A percentile compares a stretch with the other conserved stretches of the same genome.
phyloP scores from a whole-genome alignment of 2,329 filamentous ascomycete genomes.

The Calonectria crousiana region DNA sequence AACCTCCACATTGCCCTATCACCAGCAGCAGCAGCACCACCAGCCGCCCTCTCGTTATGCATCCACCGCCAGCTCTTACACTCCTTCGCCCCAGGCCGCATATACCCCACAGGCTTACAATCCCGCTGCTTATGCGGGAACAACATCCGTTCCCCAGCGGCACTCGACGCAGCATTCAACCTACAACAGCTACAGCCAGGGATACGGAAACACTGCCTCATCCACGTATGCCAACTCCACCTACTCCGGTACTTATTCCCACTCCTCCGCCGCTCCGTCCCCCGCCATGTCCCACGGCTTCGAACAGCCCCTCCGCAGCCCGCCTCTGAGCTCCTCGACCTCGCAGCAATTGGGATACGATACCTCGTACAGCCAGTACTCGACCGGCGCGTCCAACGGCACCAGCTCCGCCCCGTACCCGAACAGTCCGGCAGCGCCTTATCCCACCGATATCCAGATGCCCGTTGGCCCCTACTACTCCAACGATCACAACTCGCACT shows the following conservation, averaged over 20 bases:
- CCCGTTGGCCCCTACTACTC: conserved; percentile 65
- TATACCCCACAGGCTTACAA: conserved; percentile 70
- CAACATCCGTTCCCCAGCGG: conserved; percentile 59
- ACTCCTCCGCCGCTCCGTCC: conserved; percentile 40
- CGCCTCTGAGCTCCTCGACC: conserved; percentile 45
- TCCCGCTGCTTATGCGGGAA: conserved; percentile 68
- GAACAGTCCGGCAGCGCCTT: conserved; percentile 59
- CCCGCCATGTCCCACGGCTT: conserved; percentile 52
- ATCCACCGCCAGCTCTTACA: conserved; percentile 52
- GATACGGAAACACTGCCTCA: conserved; percentile 53
- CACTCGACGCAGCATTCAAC: conserved; percentile 63
- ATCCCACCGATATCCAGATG: conserved; percentile 65
- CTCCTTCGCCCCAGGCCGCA: conserved; percentile 54
- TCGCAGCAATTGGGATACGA: conserved; percentile 52
- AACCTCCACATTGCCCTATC: conserved; percentile 63
- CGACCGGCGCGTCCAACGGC: conserved; percentile 55
- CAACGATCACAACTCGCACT: conserved; percentile 60
- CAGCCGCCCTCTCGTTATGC: conserved; percentile 54
- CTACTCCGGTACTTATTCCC: conserved; percentile 48
- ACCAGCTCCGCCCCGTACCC: conserved; percentile 50
- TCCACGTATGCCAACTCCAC: conserved; percentile 54
- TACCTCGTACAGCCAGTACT: conserved; percentile 52
- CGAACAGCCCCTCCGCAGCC: conserved; percentile 56
- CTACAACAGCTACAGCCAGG: conserved; percentile 58
- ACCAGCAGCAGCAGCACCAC: conserved; percentile 49